These are phyloP conservation scores for Cladophialophora carrionii DNA, from an alignment of 2,329 filamentous ascomycete species.

Conservation along the genomic window DNA sequence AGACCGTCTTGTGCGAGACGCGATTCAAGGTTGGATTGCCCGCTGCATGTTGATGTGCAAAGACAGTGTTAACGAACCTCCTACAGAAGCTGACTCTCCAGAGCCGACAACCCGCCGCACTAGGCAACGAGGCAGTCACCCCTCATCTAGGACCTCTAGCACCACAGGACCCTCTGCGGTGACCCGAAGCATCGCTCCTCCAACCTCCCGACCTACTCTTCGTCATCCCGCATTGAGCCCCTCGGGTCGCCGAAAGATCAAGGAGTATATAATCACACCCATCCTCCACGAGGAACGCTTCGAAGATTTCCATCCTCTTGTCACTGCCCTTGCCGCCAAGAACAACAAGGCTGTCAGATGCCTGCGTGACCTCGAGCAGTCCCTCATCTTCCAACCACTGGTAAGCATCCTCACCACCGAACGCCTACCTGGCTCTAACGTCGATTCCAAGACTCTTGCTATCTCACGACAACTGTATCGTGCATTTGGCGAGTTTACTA, in stretches of 20 bases:
- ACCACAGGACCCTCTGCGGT: constrained; percentile 53
- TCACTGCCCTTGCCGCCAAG: constrained; percentile 71
- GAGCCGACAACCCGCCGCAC: constrained; percentile 28
- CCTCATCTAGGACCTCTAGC: constrained; percentile 22
- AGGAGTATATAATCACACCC: constrained; percentile 76
- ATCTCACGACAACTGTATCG: constrained; percentile 74
- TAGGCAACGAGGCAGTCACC: constrained; percentile 23
- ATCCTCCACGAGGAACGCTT: constrained; percentile 73
- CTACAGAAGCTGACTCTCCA: constrained; percentile 37
- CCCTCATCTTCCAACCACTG: constrained; percentile 83
- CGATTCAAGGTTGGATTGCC: constrained; percentile 40
- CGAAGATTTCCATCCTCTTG: constrained; percentile 78
- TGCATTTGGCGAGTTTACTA: constrained; percentile 86
- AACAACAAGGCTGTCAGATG: constrained; percentile 83
- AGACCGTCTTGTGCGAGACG: constrained; percentile 34
- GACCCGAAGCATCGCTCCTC: constrained; percentile 61
- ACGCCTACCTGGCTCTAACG: constrained; percentile 69
- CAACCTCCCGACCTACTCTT: constrained; percentile 50
- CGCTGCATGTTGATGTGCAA: constrained; percentile 38
- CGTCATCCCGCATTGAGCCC: constrained; percentile 66
- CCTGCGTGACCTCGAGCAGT: constrained; percentile 92
- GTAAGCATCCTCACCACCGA: constrained; percentile 67
- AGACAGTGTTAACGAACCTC: constrained; percentile 35
- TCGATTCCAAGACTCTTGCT: constrained; percentile 72
- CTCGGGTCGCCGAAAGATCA: constrained; percentile 74